Percentiles rank a stretch among this genome's conserved stretches.
Evolutionary conservation across 331 rosid species (phyloP).

Genomic region (Spiraea crenata): DNA sequence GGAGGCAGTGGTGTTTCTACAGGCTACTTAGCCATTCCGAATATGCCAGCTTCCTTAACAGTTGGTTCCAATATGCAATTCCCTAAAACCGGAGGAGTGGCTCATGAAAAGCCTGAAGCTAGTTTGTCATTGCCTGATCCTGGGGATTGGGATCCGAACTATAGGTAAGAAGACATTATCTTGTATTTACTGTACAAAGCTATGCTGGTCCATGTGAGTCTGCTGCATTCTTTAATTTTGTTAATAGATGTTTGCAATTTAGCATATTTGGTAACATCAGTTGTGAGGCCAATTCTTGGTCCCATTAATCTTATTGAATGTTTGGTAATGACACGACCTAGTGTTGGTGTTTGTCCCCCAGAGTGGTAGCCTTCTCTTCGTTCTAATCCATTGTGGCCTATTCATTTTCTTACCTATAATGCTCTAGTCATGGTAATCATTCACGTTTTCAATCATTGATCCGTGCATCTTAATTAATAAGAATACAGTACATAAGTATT

Average conservation of each 20-base stretch:
- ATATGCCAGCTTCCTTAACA: conserved; percentile 41
- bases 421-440: neutral
- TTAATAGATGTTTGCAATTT: neutral
- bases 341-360: conserved; percentile 3
- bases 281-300: neutral
- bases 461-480: neutral
- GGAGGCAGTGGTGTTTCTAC: conserved; percentile 55
- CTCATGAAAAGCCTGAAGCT: conserved; percentile 58
- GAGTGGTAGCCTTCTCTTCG: neutral
- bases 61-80: conserved; percentile 49
- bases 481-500: neutral
- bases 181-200: conserved; percentile 13
- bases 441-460: neutral
- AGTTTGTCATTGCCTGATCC: conserved; percentile 79
- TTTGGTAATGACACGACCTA: neutral
- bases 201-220: neutral
- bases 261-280: neutral
- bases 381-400: neutral
- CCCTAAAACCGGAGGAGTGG: conserved; percentile 41
- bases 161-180: conserved; percentile 57
- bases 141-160: conserved; percentile 99
- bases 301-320: conserved; percentile 1
- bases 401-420: conserved; percentile 4
- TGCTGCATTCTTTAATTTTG: conserved; percentile 6
- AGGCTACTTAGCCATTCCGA: conserved; percentile 53